Evolutionary conservation across 2,329 filamentous ascomycete genomes (phyloP), one percentile per base, ranked within the genome.

Genomic region (Sordariomycetes sp.): DNA sequence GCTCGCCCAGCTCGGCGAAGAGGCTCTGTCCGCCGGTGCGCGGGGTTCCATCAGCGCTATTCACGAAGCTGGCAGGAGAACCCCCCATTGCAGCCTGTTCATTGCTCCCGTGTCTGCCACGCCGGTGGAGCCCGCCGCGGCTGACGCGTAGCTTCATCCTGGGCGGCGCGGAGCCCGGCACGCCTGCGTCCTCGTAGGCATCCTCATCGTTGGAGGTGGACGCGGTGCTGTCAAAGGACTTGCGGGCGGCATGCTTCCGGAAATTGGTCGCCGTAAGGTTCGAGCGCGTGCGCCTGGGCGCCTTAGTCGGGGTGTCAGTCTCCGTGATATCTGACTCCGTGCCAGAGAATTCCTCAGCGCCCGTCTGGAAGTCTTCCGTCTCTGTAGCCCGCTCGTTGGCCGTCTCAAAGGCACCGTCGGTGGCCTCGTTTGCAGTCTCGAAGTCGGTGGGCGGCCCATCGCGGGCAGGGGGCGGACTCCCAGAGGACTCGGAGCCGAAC

Each of bases 291-390:
- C 67, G 69, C 39, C 70, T 70, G 45, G 72, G 69, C 28, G 20
- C 45, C 63, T 71, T 74, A 2, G 74, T 71, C 2, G 71, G 75
- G 57, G 76, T 79, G 68, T 96, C 92, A 0, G 91, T 97, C 71
- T 96, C 92, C 1, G 90, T 95, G 53, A 87, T 75, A 3, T 72
- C 77, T 62, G 90, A 87, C 60, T 90, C 89, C 58, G 83, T 87
- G 65, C 85, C 90, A 17, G 79, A 79, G 56, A 84, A 71, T 24
- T 89, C 87, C 64, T 97, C 94, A 17, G 84, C 82, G n/a, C 89
- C 90, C 3, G 92, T 96, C 68, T 95, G 88, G 81, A 97, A 97
- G 61, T 90, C 90, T 63, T 97, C 92, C 12, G 90, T 95, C 71
- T 95, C 91, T 0, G 90, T 96, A 13, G 76, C 81, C 32, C 84